phyloP scores from a whole-genome alignment of 2,329 filamentous ascomycete genomes.

The Grosmannia penicillata region DNA sequence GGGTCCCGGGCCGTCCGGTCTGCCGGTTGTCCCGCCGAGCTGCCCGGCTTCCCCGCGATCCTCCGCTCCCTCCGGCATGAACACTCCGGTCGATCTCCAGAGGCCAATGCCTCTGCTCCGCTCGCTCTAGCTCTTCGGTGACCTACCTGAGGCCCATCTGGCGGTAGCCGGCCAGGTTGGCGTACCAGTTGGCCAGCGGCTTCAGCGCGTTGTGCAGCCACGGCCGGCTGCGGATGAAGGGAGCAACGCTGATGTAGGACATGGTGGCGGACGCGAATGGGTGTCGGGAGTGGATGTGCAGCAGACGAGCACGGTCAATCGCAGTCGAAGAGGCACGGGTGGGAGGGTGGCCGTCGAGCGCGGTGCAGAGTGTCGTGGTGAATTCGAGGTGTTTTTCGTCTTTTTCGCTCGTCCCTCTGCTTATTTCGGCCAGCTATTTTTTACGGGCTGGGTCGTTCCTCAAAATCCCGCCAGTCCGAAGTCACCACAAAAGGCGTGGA shows the following conservation, averaged over 20 bases:
- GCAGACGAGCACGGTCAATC: not conserved
- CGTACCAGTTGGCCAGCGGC: slow-evolving; percentile 81
- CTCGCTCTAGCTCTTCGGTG: not conserved
- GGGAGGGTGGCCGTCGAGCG: not conserved
- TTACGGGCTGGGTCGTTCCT: too few species aligned
- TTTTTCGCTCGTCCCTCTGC: not conserved
- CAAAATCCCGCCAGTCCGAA: slow-evolving; percentile 13
- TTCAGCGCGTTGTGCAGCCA: slow-evolving; percentile 68
- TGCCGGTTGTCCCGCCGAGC: too few species aligned
- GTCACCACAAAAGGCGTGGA: slow-evolving; percentile 9
- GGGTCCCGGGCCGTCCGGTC: too few species aligned
- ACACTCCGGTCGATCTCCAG: too few species aligned
- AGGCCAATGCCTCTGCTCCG: not conserved
- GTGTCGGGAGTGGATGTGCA: not conserved
- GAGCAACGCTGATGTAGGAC: slow-evolving; percentile 59
- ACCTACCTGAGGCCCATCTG: slow-evolving; percentile 12
- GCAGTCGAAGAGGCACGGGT: too few species aligned
- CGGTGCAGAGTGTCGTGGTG: not conserved
- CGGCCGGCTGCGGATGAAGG: slow-evolving; percentile 67
- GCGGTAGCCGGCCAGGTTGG: slow-evolving; percentile 51
- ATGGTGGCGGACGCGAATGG: slow-evolving; percentile 19
- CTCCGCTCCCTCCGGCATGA: too few species aligned
- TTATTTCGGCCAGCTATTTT: too few species aligned
- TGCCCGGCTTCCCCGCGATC: too few species aligned
- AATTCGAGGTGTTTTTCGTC: slow-evolving; percentile 1